A percentile compares a stretch with the other conserved stretches of the same genome.
These are phyloP conservation scores for Chaetomium sp. DNA, from an alignment of 2,329 filamentous ascomycete genomes.

Conservation along the genomic window DNA sequence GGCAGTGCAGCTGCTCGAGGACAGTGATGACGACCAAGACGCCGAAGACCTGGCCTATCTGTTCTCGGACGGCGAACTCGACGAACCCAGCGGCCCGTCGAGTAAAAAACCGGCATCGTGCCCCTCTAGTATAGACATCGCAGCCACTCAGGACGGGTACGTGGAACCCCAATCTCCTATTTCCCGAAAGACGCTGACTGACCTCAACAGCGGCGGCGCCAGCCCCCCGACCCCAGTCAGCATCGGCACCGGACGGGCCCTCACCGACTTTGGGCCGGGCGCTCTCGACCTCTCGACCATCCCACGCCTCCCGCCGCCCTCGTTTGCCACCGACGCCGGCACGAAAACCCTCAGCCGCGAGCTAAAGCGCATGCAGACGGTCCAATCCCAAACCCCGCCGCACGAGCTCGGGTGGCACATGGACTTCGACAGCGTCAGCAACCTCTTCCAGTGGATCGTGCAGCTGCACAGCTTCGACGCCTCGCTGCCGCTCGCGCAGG, in stretches of 20 bases:
- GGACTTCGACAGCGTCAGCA: conserved; percentile 65
- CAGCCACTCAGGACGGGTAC: neutral
- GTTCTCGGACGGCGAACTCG: conserved; percentile 36
- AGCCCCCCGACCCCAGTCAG: conserved; percentile 22
- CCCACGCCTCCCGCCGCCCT: conserved; percentile 64
- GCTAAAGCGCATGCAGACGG: conserved; percentile 62
- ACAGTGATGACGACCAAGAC: conserved; percentile 53
- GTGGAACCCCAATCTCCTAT: neutral
- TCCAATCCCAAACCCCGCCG: conserved; percentile 62
- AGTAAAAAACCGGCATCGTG: conserved; percentile 22
- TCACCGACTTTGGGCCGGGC: conserved; percentile 64
- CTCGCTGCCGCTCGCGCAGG: conserved; percentile 67
- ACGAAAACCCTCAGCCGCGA: conserved; percentile 66
- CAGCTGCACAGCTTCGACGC: conserved; percentile 82
- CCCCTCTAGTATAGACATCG: conserved; percentile 23
- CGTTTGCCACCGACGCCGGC: conserved; percentile 63
- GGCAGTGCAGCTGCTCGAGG: conserved; percentile 35
- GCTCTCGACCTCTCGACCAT: conserved; percentile 63
- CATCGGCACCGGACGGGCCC: conserved; percentile 22
- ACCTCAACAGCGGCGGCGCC: neutral
- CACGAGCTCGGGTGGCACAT: conserved; percentile 83
- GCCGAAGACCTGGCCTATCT: conserved; percentile 45
- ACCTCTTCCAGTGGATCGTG: conserved; percentile 89
- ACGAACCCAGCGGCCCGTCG: conserved; percentile 2
- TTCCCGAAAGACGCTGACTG: neutral